Conservation (phyloP, 768 basidiomycete genomes). For the Lyophyllum decastes region DNA sequence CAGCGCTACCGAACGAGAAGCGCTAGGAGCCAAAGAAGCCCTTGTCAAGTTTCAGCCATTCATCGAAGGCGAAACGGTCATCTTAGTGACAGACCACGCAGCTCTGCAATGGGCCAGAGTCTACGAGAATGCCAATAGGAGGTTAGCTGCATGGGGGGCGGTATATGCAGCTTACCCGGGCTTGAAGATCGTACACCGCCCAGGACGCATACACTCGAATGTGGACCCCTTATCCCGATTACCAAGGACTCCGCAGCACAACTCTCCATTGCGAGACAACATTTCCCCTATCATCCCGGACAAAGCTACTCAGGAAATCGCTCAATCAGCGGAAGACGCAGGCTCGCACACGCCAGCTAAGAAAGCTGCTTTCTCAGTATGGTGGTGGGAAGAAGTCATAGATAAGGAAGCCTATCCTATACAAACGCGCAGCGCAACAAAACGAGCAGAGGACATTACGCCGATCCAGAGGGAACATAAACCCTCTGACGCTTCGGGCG, state of each 20-base stretch:
- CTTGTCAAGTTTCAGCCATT: constrained; percentile 35
- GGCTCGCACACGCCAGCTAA: constrained; percentile 8
- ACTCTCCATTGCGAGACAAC: constrained; percentile 13
- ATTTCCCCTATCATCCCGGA: not conserved
- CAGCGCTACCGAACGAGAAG: constrained; percentile 26
- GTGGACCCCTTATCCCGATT: constrained; percentile 25
- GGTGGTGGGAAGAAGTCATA: constrained; percentile 21
- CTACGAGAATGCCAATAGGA: constrained; percentile 22
- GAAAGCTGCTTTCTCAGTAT: constrained; percentile 21
- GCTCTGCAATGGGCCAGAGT: constrained; percentile 24
- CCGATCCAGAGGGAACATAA: not conserved
- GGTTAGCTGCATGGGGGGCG: constrained; percentile 18
- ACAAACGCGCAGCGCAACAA: not conserved
- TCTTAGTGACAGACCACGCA: constrained; percentile 24
- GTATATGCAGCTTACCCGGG: constrained; percentile 31
- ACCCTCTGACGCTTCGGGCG: not conserved
- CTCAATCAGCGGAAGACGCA: not conserved
- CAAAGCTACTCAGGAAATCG: not conserved
- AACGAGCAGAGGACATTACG: not conserved
- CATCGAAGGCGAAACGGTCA: constrained; percentile 33
- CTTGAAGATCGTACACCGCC: constrained; percentile 31
- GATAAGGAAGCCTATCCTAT: constrained; percentile 9
- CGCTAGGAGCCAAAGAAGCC: constrained; percentile 21
- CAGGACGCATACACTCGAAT: constrained; percentile 35
- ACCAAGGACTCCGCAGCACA: constrained; percentile 15